These are phyloP conservation scores for Lasiosphaeris hirsuta DNA, from an alignment of 495 filamentous ascomycete species.

Conservation along the genomic window DNA sequence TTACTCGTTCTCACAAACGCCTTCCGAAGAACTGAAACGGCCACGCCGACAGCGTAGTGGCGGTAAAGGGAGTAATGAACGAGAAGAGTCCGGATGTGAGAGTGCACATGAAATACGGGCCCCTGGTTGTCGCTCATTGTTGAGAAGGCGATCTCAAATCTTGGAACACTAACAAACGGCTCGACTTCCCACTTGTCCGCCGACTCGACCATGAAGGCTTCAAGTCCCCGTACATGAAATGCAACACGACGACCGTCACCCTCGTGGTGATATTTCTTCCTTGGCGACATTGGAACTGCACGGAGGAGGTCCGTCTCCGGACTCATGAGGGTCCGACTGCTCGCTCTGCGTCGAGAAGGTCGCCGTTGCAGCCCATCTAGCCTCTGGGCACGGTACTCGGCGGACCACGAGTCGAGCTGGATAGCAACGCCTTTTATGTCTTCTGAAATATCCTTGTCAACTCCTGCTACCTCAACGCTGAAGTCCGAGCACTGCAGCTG, in stretches of 20 bases:
- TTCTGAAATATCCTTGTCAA: conserved; percentile 76
- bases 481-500: conserved; percentile 84
- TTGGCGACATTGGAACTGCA: conserved; percentile 58
- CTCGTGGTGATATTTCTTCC: conserved; percentile 51
- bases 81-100: conserved; percentile 70
- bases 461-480: conserved; percentile 83
- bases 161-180: conserved; percentile 79
- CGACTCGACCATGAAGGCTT: conserved; percentile 85
- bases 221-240: conserved; percentile 75
- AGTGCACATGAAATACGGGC: conserved; percentile 81
- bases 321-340: conserved; percentile 53
- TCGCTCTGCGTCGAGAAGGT: conserved; percentile 55
- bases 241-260: conserved; percentile 84
- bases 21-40: conserved; percentile 67
- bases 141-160: conserved; percentile 80
- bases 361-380: conserved; percentile 51
- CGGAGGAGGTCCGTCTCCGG: conserved; percentile 57
- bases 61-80: conserved; percentile 91
- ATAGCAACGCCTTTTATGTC: conserved; percentile 76
- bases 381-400: conserved; percentile 84
- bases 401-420: conserved; percentile 84
- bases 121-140: conserved; percentile 83
- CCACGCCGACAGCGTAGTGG: conserved; percentile 86
- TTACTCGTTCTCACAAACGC: conserved; percentile 60
- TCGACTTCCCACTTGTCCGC: conserved; percentile 80